Evolutionary conservation across 257 asterid species (phyloP).

Genomic region (Mentha longifolia): DNA sequence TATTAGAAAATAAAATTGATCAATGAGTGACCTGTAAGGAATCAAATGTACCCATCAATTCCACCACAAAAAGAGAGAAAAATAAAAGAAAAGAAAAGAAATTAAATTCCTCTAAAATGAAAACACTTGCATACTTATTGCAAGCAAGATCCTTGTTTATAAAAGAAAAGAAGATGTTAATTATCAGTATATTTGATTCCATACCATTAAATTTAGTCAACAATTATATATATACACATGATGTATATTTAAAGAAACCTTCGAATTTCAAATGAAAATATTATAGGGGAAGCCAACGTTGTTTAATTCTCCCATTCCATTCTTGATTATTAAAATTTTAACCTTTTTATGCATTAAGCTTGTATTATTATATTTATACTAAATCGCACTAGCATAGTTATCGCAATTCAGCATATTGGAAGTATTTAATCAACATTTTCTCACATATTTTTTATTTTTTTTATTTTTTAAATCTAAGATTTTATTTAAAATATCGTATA

Average conservation of each 20-base stretch:
- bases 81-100: neutral
- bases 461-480: too few relatives aligned
- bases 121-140: conserved; percentile 32
- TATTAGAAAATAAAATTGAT: too few relatives aligned
- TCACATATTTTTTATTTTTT: too few relatives aligned
- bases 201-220: too few relatives aligned
- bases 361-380: neutral
- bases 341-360: neutral
- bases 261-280: neutral
- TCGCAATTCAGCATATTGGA: too few relatives aligned
- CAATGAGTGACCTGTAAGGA: conserved; percentile 49
- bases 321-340: too few relatives aligned
- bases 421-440: too few relatives aligned
- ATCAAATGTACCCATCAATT: conserved; percentile 41
- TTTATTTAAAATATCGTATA: too few relatives aligned
- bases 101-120: neutral
- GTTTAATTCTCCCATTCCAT: neutral
- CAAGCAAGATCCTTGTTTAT: conserved; percentile 29
- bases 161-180: too few relatives aligned
- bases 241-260: neutral
- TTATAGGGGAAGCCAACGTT: neutral
- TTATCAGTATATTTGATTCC: too few relatives aligned
- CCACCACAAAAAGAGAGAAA: conserved; percentile 21
- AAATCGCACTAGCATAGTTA: neutral
- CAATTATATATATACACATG: neutral